These are phyloP conservation scores for Dendrothele bispora DNA, from an alignment of 768 basidiomycete genomes.

Conservation along the genomic window DNA sequence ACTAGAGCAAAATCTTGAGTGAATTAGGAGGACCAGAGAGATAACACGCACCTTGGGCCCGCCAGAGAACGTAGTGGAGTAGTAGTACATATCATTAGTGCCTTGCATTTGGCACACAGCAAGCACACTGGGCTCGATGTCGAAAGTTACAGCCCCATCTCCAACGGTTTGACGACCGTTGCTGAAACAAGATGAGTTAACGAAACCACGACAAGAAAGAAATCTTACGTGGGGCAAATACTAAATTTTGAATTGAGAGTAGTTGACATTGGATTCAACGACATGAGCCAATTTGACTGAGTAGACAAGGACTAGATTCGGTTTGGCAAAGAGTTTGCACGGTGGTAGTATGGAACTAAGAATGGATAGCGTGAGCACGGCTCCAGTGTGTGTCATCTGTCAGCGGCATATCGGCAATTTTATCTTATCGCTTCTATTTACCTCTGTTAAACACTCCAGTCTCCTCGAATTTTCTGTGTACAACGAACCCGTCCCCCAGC, in stretches of 20 bases:
- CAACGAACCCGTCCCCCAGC: too few species aligned
- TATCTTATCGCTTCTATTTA: too few species aligned
- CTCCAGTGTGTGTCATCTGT: too few species aligned
- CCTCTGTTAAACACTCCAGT: too few species aligned
- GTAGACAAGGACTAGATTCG: constrained; percentile 17
- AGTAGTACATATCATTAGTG: constrained; percentile 82
- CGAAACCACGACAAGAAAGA: not conserved
- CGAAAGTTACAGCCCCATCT: constrained; percentile 89
- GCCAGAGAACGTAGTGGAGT: constrained; percentile 92
- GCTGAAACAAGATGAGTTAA: constrained; percentile 45
- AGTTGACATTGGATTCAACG: constrained; percentile 72
- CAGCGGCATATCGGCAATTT: too few species aligned
- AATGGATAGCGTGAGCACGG: too few species aligned
- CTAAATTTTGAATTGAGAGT: constrained; percentile 76
- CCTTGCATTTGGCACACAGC: constrained; percentile 86
- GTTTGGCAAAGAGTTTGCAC: too few species aligned
- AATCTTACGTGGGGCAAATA: constrained; percentile 88
- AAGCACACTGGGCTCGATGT: constrained; percentile 77
- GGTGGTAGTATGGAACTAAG: too few species aligned
- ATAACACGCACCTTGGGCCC: constrained; percentile 73
- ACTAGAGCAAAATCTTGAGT: constrained; percentile 43
- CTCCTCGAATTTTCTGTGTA: too few species aligned
- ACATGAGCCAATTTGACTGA: constrained; percentile 85
- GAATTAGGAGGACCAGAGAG: not conserved
- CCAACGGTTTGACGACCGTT: constrained; percentile 97